Base-by-base conservation (phyloP, 805 yeast species). In the Kuraishia molischiana region DNA sequence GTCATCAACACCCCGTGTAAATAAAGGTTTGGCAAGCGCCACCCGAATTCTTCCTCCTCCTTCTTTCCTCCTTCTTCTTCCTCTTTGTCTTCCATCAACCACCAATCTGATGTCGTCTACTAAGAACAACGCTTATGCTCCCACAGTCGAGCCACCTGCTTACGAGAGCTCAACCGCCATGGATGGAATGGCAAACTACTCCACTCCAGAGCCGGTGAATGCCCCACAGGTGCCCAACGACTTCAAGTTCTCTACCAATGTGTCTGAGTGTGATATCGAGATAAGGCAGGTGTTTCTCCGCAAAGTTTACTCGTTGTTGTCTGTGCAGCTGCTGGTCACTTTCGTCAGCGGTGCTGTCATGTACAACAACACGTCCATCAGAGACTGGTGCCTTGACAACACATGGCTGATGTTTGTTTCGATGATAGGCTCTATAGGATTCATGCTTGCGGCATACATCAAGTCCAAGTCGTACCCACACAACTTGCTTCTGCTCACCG, bases 231-330 rank as follows among this genome's bases (percentile, higher is more conserved):
- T 72, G 34, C 79, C 81, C 3, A 83, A 85, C 47, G 95, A 85
- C 58, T 86, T 85, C 73, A 86, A 85, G 55, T 85, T 79, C 57
- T 74, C 82, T 26, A 81, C 82, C 5, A 70, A 73, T 37, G 94
- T 86, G 19, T 74, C 86, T 3, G 77, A 82, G 24, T 85, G 95
- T 58, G 84, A 81, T 41, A 61, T 84, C 37, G 75, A 81, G 13
- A 67, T 86, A 29, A 74, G 95, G 48, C 83, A 80, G 45, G 69
- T 77, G 54, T 86, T 86, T 49, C 63, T 84, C 47, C 70, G 87
- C 41, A 83, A 82, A 52, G 96, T 86, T 6, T 87, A 85, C 58
- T 64, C 85, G 4, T 66, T 87, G 34, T 66, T 86, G 36, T 56
- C 77, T 10, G 59, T 69, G 4, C 96, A 86, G 58, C 53, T 86